Evolutionary conservation across 208 protist genomes (phyloP), one percentile per base, ranked within the genome.

Genomic region (Polymyxa betae): DNA sequence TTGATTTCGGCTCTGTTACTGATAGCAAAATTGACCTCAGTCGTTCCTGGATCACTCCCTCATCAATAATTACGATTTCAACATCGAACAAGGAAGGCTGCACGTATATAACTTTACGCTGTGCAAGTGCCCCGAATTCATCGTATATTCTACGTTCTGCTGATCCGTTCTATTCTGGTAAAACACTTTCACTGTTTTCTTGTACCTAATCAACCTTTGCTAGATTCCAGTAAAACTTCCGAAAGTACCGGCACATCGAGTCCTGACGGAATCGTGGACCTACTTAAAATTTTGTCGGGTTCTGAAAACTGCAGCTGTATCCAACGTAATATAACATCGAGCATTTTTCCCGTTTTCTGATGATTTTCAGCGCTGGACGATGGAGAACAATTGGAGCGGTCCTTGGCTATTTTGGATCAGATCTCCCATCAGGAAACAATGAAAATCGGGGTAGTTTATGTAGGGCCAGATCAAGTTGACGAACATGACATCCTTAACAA

Each of bases 371-470:
- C 20, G 16, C 29, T 66, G 29, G 29, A 29, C 54, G 54, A 32
- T 32, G 54, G 29, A 16, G 54, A 66, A 66, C 16, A 16, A 66
- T 29, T 66, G 54, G 54, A 66, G 54, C 20, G 54, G 29, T 66
- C 54, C 20, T 29, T 66, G 54, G 16, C 54, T 32, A 66, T 66
- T 16, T 29, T 66, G 20, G 54, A 66, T 66, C 54, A 66, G 54
- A 66, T 66, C 20, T 29, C 54, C 54, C 29, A 29, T 29, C 54
- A 66, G 54, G 54, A 66, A 16, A 66, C 54, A 32, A 66, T 66
- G 54, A 66, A 66, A 66, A 32, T 66, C 54, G 54, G 54, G 20
- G 54, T 66, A 16, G 29, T 66, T 66, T 66, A 66, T 66, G 54
- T 66, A 16, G 54, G 54, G 54, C 29, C 16, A 32, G 54, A 66